Base-by-base conservation (phyloP, 306 rosid genomes). In the Purshia tridentata region DNA sequence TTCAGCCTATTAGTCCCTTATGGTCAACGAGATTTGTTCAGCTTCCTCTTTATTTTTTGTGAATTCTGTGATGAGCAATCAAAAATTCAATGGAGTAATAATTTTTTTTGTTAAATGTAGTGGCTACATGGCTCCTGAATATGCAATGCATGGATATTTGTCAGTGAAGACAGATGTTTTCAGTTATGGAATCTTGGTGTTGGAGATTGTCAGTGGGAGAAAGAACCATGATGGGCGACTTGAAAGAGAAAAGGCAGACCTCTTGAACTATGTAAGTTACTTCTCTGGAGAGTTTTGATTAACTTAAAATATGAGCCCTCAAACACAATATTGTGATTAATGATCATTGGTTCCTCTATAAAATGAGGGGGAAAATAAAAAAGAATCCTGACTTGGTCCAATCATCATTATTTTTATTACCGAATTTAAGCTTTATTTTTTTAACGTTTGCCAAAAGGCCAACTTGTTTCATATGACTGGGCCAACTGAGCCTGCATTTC, bases 51-150 rank as follows among this genome's bases (percentile, higher is more conserved):
- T 29, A 42, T 64, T 64, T 18, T 64, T 29, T 67, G 8, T 5
- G 42, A 23, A 48, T 11, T 55, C 16, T 15, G 35, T 56, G 16
- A 48, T 45, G 54, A 37, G 51, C 48, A 8, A 18, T 37, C 11
- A 8, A 22, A 62, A 23, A n/a, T 16, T 62, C 49, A 58, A 29
- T 2, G 19, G 44, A 49, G 6, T 2, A 1, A 22, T 29, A 22
- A 59, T 66, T 0, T 75, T 81, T 84, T 75, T 2, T 2, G 68
- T 73, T 65, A 7, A 20, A 40, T 81, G 76, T 65, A 93, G 98
- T 64, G 98, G 98, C 73, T 93, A 93, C 75, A 93, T 93, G 97
- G 91, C 97, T 2, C 98, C 98, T 47, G 98, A 92, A 81, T 92
- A 92, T 55, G 95, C 97, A 65, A 57, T 87, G 83, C 98, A 84